These are phyloP conservation scores for Cadophora gregata DNA, from an alignment of 2,329 filamentous ascomycete genomes.

Conservation along the genomic window DNA sequence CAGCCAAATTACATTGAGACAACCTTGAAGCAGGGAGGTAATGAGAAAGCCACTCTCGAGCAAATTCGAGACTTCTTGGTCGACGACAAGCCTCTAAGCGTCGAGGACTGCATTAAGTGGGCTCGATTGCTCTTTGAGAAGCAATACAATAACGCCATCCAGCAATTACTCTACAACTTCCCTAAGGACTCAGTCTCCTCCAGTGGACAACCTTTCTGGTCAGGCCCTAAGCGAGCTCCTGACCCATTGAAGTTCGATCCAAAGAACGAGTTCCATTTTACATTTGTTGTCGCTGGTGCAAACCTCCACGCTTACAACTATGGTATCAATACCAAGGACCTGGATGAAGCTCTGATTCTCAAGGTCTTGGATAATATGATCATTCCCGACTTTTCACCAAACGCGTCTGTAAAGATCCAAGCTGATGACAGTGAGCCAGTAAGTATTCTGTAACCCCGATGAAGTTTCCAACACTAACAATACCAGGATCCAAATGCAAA, in stretches of 20 bases:
- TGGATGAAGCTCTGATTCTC: slow-evolving; percentile 73
- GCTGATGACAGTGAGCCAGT: slow-evolving; percentile 91
- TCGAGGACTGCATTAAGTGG: slow-evolving; percentile 97
- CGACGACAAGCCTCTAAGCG: slow-evolving; percentile 86
- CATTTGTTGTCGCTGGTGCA: slow-evolving; percentile 85
- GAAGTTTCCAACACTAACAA: not conserved
- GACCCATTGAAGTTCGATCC: slow-evolving; percentile 89
- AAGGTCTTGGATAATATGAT: slow-evolving; percentile 91
- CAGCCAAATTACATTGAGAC: slow-evolving; percentile 89
- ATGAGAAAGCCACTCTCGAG: slow-evolving; percentile 92
- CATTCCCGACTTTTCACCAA: slow-evolving; percentile 91
- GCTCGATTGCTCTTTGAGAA: slow-evolving; percentile 92
- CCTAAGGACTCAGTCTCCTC: slow-evolving; percentile 92
- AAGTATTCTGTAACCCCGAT: slow-evolving; percentile 43
- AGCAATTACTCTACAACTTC: slow-evolving; percentile 95
- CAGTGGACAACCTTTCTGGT: slow-evolving; percentile 93
- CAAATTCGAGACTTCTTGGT: slow-evolving; percentile 89
- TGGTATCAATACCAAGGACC: slow-evolving; percentile 84
- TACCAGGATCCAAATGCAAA: slow-evolving; percentile 75
- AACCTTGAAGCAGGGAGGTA: slow-evolving; percentile 89
- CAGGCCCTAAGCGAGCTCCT: slow-evolving; percentile 94
- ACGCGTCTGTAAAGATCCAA: slow-evolving; percentile 93
- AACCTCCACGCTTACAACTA: slow-evolving; percentile 98
- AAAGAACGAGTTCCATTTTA: slow-evolving; percentile 83
- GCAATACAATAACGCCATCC: slow-evolving; percentile 95